phyloP scores from a whole-genome alignment of 2,329 filamentous ascomycete genomes.

The Aulographum hederae region DNA sequence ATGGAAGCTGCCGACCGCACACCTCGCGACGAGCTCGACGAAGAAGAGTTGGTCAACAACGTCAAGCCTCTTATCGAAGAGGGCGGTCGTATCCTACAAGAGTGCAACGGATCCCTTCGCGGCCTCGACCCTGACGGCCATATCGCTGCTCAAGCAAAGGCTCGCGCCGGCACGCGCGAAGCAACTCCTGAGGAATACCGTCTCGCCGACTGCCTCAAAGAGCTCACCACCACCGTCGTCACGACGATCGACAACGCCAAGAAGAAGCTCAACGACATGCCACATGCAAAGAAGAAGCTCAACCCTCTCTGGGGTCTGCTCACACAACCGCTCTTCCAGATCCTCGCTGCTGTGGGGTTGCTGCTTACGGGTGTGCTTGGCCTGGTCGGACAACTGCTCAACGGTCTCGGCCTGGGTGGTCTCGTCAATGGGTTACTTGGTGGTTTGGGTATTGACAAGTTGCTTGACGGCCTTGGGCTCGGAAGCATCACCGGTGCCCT shows the following conservation, averaged over 20 bases:
- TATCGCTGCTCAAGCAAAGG: constrained; percentile 72
- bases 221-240: constrained; percentile 64
- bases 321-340: constrained; percentile 78
- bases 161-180: constrained; percentile 55
- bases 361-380: constrained; percentile 68
- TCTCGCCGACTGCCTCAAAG: constrained; percentile 71
- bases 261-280: constrained; percentile 80
- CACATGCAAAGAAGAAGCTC: constrained; percentile 84
- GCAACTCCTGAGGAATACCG: constrained; percentile 70
- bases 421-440: constrained; percentile 64
- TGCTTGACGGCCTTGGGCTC: constrained; percentile 55
- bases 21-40: constrained; percentile 73
- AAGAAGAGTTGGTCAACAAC: constrained; percentile 71
- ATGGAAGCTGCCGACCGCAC: constrained; percentile 67
- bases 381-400: constrained; percentile 63
- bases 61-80: constrained; percentile 83
- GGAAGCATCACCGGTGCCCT: constrained; percentile 30
- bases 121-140: constrained; percentile 77
- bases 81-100: constrained; percentile 61
- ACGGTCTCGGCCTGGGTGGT: constrained; percentile 66
- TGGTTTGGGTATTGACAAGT: constrained; percentile 55
- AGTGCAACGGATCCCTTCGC: constrained; percentile 73
- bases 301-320: constrained; percentile 77
- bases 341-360: constrained; percentile 73
- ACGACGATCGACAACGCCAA: constrained; percentile 75